These are phyloP conservation scores for Candida ovalis DNA, from an alignment of 805 yeast species.

Conservation along the genomic window DNA sequence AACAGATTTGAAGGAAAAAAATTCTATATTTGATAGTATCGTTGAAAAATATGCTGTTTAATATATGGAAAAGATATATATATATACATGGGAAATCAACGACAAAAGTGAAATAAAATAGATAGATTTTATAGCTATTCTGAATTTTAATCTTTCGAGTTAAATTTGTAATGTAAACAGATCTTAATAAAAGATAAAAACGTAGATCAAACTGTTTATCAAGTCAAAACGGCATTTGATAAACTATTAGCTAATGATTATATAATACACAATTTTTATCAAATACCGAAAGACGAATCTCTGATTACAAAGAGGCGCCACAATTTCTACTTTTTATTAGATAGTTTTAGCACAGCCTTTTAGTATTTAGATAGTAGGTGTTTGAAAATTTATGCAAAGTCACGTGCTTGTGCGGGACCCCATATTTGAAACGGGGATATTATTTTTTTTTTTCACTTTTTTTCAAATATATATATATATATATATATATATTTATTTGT, in stretches of 20 bases:
- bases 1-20: constrained; percentile 57
- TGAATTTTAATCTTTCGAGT: too few species aligned
- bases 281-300: too few species aligned
- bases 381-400: neutral
- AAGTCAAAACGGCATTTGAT: too few species aligned
- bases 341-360: neutral
- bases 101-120: too few species aligned
- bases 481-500: too few species aligned
- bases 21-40: constrained; percentile 61
- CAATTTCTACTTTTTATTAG: neutral
- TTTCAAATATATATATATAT: neutral
- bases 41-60: constrained; percentile 49
- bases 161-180: too few species aligned
- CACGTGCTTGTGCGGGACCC: neutral
- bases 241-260: too few species aligned
- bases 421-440: neutral
- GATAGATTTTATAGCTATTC: too few species aligned
- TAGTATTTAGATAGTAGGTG: neutral
- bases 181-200: too few species aligned
- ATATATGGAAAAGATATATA: neutral
- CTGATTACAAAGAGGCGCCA: neutral
- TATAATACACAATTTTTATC: neutral
- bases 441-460: neutral
- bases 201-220: too few species aligned
- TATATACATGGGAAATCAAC: neutral